Conservation (phyloP, 306 rosid species). For the Cucurbita argyrosperma region DNA sequence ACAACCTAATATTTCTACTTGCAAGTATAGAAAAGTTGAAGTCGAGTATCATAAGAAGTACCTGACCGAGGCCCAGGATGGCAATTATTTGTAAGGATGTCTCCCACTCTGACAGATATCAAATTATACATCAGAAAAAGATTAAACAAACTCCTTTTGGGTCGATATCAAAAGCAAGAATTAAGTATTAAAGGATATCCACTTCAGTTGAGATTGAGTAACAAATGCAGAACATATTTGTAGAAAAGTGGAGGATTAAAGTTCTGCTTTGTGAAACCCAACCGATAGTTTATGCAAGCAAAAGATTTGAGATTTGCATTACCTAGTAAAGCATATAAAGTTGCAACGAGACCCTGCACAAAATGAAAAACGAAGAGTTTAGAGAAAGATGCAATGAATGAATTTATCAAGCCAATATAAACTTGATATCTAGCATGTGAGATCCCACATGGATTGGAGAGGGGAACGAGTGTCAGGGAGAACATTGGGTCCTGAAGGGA, state of each 20-base stretch:
- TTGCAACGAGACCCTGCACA: conserved; percentile 55
- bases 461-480: no score
- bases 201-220: not conserved
- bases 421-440: not conserved
- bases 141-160: not conserved
- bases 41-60: conserved; percentile 18
- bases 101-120: conserved; percentile 74
- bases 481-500: no score
- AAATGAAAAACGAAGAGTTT: conserved; percentile 5
- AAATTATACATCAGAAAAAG: conserved; percentile 13
- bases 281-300: not conserved
- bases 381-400: not conserved
- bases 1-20: not conserved
- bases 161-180: not conserved
- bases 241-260: not conserved
- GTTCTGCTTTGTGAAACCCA: not conserved
- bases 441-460: no score
- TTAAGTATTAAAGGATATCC: not conserved
- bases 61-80: conserved; percentile 60
- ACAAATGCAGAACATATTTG: not conserved
- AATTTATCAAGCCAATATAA: not conserved
- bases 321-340: conserved; percentile 57
- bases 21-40: not conserved
- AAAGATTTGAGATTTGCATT: conserved; percentile 10
- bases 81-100: conserved; percentile 67